Base-by-base conservation (phyloP, 768 basidiomycete genomes). In the Tricholoma hemisulphureum region DNA sequence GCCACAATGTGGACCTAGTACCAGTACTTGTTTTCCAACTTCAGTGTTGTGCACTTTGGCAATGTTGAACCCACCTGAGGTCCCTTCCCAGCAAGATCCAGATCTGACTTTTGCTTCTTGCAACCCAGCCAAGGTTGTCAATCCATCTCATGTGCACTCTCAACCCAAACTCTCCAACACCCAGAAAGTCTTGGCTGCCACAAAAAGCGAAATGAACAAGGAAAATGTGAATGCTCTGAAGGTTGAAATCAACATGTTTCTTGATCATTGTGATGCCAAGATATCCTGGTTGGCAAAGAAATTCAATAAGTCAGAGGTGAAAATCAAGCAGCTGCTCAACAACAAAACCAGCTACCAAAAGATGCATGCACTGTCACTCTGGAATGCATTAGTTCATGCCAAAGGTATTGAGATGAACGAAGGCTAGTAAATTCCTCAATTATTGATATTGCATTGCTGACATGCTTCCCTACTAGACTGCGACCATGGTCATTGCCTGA, bases 261-360 rank as follows among this genome's bases (percentile, higher is more conserved):
- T 32, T 7, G n/a, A 32, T 31, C 29, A 18, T 51, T 23, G 18
- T 32, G 29, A 32, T 51, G 16, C 29, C 4, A n/a, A 51, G 20
- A 51, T 51, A 31, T 9, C 50, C 28, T 9, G 9, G 24, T 21
- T 51, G 29, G 50, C 50, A 51, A 51, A 32, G 13, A 51, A 51
- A 35, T 51, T 32, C 29, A 31, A 51, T 23, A 51, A 51, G 34
- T 51, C 50, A 31, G 34, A 35, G 31, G 50, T 24, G 18, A 32
- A 51, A 20, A 51, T 51, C 50, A 51, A 51, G 50, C 50, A 51
- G 31, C 29, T 51, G 29, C 28, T 51, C 50, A 51, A 20, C 29
- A 51, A 32, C 20, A n/a, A 51, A 34, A 51, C 18, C 31, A 50
- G 9, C 31, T 50, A 50, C 48, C 48, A 50, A 28, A 29, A 50